Evolutionary conservation across 192 early-diverging fungal species (phyloP).

Genomic region (Coemansia sp.): DNA sequence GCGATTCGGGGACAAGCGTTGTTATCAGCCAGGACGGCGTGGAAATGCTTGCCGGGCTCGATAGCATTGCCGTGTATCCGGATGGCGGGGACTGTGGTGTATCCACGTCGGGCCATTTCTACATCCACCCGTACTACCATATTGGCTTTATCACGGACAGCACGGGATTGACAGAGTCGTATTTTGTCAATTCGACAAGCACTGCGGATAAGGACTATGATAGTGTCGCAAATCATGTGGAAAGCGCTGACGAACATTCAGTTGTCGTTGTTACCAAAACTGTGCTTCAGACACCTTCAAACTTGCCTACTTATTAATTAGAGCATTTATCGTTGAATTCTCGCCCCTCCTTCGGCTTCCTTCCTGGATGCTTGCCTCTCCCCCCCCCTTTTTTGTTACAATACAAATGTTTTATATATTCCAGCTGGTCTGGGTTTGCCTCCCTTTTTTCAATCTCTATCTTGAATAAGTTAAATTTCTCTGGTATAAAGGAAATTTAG

Average conservation of each 20-base stretch:
- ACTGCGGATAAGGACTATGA: too few species aligned
- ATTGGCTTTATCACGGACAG: conserved; percentile 36
- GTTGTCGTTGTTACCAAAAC: background rate
- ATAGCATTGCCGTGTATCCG: conserved; percentile 22
- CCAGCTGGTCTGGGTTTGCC: background rate
- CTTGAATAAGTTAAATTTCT: background rate
- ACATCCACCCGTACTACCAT: conserved; percentile 32
- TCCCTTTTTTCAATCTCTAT: background rate
- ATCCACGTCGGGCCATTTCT: conserved; percentile 31
- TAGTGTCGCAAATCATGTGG: background rate
- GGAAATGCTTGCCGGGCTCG: conserved; percentile 30
- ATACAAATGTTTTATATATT: background rate
- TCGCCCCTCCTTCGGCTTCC: background rate
- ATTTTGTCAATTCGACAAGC: background rate
- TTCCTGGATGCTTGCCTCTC: background rate
- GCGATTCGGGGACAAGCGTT: conserved; percentile 38
- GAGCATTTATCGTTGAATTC: background rate
- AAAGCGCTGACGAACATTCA: background rate
- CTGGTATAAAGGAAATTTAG: background rate
- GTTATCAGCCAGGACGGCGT: conserved; percentile 16
- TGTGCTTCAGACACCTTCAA: background rate
- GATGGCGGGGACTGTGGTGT: conserved; percentile 12
- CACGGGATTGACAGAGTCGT: conserved; percentile 23
- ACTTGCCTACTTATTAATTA: background rate
- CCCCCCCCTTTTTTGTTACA: background rate